phyloP scores from a whole-genome alignment of 148 eudicot species.

The Salicornia ramosissima region DNA sequence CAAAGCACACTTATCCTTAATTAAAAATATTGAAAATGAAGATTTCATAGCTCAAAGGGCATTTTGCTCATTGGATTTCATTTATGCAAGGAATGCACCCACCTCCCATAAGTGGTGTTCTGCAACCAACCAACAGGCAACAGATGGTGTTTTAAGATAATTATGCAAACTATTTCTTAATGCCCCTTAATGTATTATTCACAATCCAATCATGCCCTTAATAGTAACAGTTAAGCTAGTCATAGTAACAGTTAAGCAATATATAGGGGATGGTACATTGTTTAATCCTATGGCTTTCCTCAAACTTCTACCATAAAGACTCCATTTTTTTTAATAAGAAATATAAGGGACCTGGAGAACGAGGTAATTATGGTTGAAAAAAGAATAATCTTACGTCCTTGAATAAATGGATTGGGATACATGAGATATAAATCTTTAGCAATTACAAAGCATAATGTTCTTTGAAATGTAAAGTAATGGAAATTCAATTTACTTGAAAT shows the following conservation, averaged over 20 bases:
- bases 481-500: not conserved
- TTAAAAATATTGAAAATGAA: no score
- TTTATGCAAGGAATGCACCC: no score
- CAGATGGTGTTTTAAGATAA: no score
- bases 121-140: no score
- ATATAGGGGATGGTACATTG: not conserved
- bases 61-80: no score
- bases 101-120: no score
- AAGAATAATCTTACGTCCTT: not conserved
- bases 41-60: no score
- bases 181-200: no score
- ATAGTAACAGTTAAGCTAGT: not conserved
- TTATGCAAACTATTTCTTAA: no score
- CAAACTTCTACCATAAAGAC: not conserved
- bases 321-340: not conserved
- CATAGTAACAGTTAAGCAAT: not conserved
- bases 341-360: not conserved
- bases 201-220: not conserved
- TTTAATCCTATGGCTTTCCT: not conserved
- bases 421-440: not conserved
- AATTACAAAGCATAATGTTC: not conserved
- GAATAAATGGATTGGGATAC: not conserved
- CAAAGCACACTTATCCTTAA: no score
- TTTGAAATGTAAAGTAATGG: not conserved
- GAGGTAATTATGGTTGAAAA: not conserved